Evolutionary conservation across 148 eudicot genomes (phyloP).

Genomic region (Cornus controversa): DNA sequence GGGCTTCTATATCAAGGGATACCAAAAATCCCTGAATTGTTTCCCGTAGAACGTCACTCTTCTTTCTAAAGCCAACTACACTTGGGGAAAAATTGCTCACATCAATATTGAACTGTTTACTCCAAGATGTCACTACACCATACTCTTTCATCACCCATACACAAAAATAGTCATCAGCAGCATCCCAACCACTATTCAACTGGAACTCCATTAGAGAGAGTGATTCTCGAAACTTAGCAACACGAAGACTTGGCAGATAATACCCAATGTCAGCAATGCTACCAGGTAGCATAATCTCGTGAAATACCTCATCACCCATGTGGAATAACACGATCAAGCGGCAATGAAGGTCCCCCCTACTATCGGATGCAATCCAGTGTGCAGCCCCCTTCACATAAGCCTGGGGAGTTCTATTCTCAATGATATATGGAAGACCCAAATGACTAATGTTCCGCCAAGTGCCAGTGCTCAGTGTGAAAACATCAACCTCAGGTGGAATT

Average conservation of each 20-base stretch:
- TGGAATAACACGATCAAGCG: conserved; percentile 2
- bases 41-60: not conserved
- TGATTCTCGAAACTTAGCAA: not conserved
- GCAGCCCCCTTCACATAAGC: conserved; percentile 9
- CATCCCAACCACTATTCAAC: not conserved
- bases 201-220: not conserved
- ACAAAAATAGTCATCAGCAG: not conserved
- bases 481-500: conserved; percentile 3
- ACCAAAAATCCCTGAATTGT: not conserved
- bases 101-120: too few relatives aligned
- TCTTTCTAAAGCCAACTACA: not conserved
- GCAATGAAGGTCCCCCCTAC: too few relatives aligned
- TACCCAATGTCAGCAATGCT: not conserved
- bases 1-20: not conserved
- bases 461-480: not conserved
- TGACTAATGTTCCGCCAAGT: conserved; percentile 1
- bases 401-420: not conserved
- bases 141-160: conserved; percentile 23
- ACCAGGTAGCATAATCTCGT: conserved; percentile 7
- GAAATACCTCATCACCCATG: conserved; percentile 7
- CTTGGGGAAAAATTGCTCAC: not conserved
- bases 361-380: conserved; percentile 11
- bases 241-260: not conserved
- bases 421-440: not conserved
- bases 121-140: not conserved